A percentile compares a stretch with the other conserved stretches of the same genome.
Conservation (phyloP, 208 protist genomes). For the Acanthamoeba castellanii region DNA sequence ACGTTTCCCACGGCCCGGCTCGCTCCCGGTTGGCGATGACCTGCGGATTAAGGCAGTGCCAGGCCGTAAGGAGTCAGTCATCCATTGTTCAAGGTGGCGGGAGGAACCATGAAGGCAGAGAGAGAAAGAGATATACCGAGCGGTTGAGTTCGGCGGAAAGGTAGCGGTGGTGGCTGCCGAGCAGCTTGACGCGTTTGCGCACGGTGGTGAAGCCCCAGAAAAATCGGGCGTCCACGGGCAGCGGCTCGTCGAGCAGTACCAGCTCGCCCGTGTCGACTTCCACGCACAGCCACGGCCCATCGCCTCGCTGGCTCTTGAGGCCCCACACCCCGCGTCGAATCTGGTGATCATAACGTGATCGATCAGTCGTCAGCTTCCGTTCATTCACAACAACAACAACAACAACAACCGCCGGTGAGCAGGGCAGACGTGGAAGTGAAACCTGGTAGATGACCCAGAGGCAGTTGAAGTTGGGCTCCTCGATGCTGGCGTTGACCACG, state of each 20-base stretch:
- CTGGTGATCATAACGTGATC: not conserved
- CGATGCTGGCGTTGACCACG: not conserved
- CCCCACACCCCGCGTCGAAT: not conserved
- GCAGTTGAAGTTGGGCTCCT: not conserved
- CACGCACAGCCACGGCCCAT: not conserved
- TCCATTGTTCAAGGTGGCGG: too few species aligned
- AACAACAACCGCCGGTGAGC: not conserved
- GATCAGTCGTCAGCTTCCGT: too few species aligned
- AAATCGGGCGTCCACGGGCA: not conserved
- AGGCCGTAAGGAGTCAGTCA: too few species aligned
- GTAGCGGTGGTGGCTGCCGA: not conserved
- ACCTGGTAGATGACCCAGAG: conserved; percentile 21
- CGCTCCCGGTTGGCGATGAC: not conserved
- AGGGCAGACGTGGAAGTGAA: not conserved
- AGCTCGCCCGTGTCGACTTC: not conserved
- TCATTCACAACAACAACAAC: not conserved
- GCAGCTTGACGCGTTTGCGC: not conserved
- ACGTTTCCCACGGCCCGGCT: not conserved
- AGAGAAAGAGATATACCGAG: not conserved
- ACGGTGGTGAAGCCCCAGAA: conserved; percentile 11
- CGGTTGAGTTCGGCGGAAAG: not conserved
- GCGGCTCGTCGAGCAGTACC: not conserved
- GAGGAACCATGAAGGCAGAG: not conserved
- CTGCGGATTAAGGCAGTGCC: not conserved
- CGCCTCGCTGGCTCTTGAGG: not conserved